Evolutionary conservation across 257 asterid species (phyloP).

Genomic region (Echites panduratus): DNA sequence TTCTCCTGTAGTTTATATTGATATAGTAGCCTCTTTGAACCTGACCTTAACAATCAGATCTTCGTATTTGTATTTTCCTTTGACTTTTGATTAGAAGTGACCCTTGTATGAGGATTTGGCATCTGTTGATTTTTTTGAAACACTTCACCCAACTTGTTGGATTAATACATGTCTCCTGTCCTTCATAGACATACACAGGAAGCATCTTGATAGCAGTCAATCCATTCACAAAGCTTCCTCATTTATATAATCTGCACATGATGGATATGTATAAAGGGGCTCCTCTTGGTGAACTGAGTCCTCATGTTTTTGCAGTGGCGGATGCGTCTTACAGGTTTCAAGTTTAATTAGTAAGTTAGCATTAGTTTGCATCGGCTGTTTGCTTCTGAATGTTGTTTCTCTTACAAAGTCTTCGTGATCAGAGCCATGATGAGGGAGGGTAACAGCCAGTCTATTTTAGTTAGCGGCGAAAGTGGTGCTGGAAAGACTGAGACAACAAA

Average conservation of each 20-base stretch:
- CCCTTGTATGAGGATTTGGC: not conserved
- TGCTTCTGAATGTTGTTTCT: conserved; percentile 16
- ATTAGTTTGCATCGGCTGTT: conserved; percentile 12
- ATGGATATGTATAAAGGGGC: conserved; percentile 98
- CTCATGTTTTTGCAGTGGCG: conserved; percentile 99
- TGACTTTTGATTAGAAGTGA: not conserved
- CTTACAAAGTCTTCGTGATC: conserved; percentile 26
- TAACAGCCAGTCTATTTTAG: conserved; percentile 90
- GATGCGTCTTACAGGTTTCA: conserved; percentile 95
- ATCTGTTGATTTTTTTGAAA: not conserved
- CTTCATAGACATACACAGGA: conserved; percentile 85
- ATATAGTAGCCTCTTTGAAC: not conserved
- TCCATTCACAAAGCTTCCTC: conserved; percentile 97
- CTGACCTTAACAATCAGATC: not conserved
- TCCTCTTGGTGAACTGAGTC: conserved; percentile 98
- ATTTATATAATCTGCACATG: conserved; percentile 86
- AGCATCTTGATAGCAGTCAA: conserved; percentile 93
- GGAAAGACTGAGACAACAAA: conserved; percentile 98
- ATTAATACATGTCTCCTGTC: conserved; percentile 28
- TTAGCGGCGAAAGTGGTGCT: conserved; percentile 99
- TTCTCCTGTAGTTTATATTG: not conserved
- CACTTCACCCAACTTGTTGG: conserved; percentile 9
- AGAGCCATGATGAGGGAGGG: conserved; percentile 94
- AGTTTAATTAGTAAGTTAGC: conserved; percentile 21
- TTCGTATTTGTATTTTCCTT: not conserved